Evolutionary conservation across 2,329 filamentous ascomycete species (phyloP).

Genomic region (Arachnomyces sp.): DNA sequence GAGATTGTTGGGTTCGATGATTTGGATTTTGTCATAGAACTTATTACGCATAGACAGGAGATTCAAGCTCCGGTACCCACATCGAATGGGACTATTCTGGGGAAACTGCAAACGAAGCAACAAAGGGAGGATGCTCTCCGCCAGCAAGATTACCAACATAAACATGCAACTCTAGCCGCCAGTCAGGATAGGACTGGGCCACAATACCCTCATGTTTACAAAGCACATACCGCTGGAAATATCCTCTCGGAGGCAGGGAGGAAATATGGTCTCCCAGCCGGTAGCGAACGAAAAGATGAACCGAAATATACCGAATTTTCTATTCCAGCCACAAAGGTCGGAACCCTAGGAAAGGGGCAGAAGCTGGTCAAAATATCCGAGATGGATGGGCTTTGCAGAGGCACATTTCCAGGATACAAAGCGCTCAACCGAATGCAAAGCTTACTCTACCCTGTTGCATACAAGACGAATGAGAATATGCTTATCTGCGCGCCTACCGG

Average conservation of each 20-base stretch:
- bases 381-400: slow-evolving; percentile 78
- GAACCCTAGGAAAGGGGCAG: slow-evolving; percentile 61
- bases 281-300: slow-evolving; percentile 61
- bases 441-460: slow-evolving; percentile 87
- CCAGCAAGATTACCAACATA: slow-evolving; percentile 72
- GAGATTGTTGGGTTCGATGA: slow-evolving; percentile 91
- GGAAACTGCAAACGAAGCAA: slow-evolving; percentile 60
- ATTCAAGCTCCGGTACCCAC: slow-evolving; percentile 37
- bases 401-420: slow-evolving; percentile 93
- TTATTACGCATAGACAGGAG: slow-evolving; percentile 68
- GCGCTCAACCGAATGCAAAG: slow-evolving; percentile 96
- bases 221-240: slow-evolving; percentile 73
- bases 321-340: slow-evolving; percentile 75
- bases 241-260: slow-evolving; percentile 69
- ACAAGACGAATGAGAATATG: slow-evolving; percentile 97
- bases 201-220: slow-evolving; percentile 91
- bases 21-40: slow-evolving; percentile 81
- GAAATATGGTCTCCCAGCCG: slow-evolving; percentile 72
- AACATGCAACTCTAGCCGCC: slow-evolving; percentile 61
- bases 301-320: slow-evolving; percentile 82
- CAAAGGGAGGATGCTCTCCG: slow-evolving; percentile 73
- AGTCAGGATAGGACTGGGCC: slow-evolving; percentile 62
- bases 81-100: slow-evolving; percentile 38
- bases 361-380: slow-evolving; percentile 70
- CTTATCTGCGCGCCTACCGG: slow-evolving; percentile 95